Conservation (phyloP, 2,329 filamentous ascomycete genomes). For the Nannizziopsis arthrosporioides region DNA sequence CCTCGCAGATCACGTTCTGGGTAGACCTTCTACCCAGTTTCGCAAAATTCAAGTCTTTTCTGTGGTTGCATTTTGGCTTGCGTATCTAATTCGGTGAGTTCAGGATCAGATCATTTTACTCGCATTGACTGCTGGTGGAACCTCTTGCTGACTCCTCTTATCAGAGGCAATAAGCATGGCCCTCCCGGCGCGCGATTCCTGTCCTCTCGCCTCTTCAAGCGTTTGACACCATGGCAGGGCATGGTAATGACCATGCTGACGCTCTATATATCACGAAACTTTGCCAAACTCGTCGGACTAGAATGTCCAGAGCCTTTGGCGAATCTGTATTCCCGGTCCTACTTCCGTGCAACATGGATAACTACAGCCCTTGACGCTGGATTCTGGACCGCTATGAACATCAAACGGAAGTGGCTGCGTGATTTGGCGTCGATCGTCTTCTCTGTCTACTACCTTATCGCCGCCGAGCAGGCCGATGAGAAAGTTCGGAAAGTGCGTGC, state of each 20-base stretch:
- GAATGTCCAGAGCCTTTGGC: conserved; percentile 88
- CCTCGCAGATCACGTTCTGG: conserved; percentile 71
- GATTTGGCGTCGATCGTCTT: conserved; percentile 77
- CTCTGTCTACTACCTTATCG: conserved; percentile 79
- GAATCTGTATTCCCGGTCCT: conserved; percentile 83
- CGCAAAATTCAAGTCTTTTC: conserved; percentile 84
- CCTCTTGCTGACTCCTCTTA: too few relatives aligned
- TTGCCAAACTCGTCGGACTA: conserved; percentile 80
- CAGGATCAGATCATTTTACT: not conserved
- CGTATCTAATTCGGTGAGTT: conserved; percentile 63
- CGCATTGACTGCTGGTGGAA: too few relatives aligned
- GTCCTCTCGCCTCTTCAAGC: conserved; percentile 57
- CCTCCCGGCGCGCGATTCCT: conserved; percentile 62
- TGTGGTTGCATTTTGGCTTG: conserved; percentile 82
- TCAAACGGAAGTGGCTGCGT: conserved; percentile 65
- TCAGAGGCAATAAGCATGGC: conserved; percentile 73
- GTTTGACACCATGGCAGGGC: conserved; percentile 79
- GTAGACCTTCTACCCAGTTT: conserved; percentile 80
- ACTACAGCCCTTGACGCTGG: conserved; percentile 89
- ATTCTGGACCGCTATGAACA: conserved; percentile 97
- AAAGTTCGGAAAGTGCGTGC: conserved; percentile 86
- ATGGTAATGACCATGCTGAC: conserved; percentile 79
- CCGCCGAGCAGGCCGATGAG: conserved; percentile 88
- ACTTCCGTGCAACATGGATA: conserved; percentile 94
- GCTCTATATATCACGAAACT: conserved; percentile 83